phyloP scores from a whole-genome alignment of 345 rosid genomes.

The Excoecaria agallocha region DNA sequence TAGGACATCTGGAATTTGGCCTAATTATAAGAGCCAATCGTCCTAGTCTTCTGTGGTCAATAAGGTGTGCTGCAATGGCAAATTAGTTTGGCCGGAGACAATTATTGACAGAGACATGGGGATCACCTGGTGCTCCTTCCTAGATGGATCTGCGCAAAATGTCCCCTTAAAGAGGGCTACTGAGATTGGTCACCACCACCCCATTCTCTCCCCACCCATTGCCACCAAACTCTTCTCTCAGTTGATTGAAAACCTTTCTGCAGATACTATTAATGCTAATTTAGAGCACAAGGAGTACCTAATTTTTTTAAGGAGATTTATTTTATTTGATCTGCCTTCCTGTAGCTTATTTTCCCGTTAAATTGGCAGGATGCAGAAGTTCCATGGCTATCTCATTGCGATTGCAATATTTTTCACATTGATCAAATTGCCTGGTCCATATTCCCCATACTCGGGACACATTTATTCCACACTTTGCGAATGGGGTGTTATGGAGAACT shows the following conservation, averaged over 20 bases:
- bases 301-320: neutral
- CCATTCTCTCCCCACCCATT: too few relatives aligned
- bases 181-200: neutral
- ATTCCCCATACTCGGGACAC: constrained; percentile 85
- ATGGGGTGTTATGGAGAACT: constrained; percentile 67
- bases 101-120: neutral
- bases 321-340: neutral
- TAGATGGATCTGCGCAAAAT: neutral
- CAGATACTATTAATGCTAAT: neutral
- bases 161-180: neutral
- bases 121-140: neutral
- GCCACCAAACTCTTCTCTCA: too few relatives aligned
- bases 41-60: neutral
- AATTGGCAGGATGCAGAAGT: constrained; percentile 71
- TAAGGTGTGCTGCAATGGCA: too few relatives aligned
- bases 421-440: constrained; percentile 81
- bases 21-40: neutral
- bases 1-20: neutral
- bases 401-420: constrained; percentile 53
- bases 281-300: neutral
- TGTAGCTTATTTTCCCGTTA: constrained; percentile 16
- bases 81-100: too few relatives aligned
- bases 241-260: neutral
- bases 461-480: constrained; percentile 74
- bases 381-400: constrained; percentile 83